Evolutionary conservation across 2,329 filamentous ascomycete genomes (phyloP), one percentile per base, ranked within the genome.

Genomic region (Calonectria hongkongensis): DNA sequence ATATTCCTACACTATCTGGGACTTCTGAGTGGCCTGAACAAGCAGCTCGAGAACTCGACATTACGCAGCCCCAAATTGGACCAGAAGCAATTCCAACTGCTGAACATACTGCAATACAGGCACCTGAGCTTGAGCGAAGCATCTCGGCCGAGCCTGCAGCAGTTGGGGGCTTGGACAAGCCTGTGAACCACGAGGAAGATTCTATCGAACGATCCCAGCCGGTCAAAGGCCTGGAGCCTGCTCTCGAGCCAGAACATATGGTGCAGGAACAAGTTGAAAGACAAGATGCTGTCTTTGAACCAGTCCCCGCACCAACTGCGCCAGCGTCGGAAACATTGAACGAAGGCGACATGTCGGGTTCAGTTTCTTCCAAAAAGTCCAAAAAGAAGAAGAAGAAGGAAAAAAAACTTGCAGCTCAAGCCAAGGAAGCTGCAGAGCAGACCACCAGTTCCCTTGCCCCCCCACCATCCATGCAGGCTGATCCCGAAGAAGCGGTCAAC

Each of bases 401-500:
- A 27, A 62, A 64, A 33, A 68, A 68, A 27, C 50, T 66, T 25
- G 56, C 48, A 48, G 67, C 63, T 13, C 54, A 62, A 64, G 50
- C 27, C 27, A 62, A 65, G 33, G 50, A 62, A 60, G 12, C 33
- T 25, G 27, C 16, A 47, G 70, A 73, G n/a, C 67, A 68, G 51
- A 48, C 51, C 48, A 50, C 56, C 30, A 56, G 48, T 43, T 36
- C 60, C 45, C 60, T 47, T 39, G 43, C 30, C 56, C n/a, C 68
- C 27, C 30, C 43, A 60, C 18, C 33, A 51, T 65, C 65, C 48
- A 41, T 71, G 66, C 70, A 66, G 54, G 27, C 36, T 16, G 28
- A 63, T 43, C 41, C 16, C n/a, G 51, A 74, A 72, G 72, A 72
- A 36, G 70, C 62, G 45, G 70, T 72, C 70, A 70, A 51, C 62